phyloP scores from a whole-genome alignment of 108 stramenopile species.

The Halocafeteria seosinensis region DNA sequence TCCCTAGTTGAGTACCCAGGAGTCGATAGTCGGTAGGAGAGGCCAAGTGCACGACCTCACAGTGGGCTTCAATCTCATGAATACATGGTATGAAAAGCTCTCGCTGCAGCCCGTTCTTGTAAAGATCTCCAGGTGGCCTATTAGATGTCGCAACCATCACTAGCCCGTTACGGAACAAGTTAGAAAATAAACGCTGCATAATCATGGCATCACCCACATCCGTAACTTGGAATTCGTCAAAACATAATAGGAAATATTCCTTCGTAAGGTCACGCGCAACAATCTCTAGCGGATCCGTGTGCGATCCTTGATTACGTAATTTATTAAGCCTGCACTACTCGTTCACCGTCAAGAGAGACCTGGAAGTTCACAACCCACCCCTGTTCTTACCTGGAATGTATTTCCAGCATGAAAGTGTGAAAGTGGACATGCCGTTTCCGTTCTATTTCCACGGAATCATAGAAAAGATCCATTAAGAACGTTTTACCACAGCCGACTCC shows the following conservation, averaged over 20 bases:
- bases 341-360: constrained; percentile 7
- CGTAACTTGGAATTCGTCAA: constrained; percentile 98
- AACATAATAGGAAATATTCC: constrained; percentile 61
- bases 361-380: constrained; percentile 47
- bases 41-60: constrained; percentile 49
- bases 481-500: constrained; percentile 88
- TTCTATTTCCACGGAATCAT: constrained; percentile 26
- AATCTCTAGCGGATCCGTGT: constrained; percentile 24
- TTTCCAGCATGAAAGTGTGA: constrained; percentile 74
- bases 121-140: constrained; percentile 67
- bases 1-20: not conserved
- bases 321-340: constrained; percentile 33
- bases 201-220: constrained; percentile 89
- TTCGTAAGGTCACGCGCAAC: constrained; percentile 41
- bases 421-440: constrained; percentile 81
- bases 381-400: constrained; percentile 57
- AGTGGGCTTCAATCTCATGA: constrained; percentile 51
- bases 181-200: constrained; percentile 50
- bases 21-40: constrained; percentile 42
- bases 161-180: constrained; percentile 45
- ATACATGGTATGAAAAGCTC: constrained; percentile 85
- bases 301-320: constrained; percentile 33
- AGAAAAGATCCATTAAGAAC: constrained; percentile 83
- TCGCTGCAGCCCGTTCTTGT: constrained; percentile 80
- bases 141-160: constrained; percentile 87